These are phyloP conservation scores for Akanthomyces lecanii DNA, from an alignment of 2,329 filamentous ascomycete genomes.

Conservation along the genomic window DNA sequence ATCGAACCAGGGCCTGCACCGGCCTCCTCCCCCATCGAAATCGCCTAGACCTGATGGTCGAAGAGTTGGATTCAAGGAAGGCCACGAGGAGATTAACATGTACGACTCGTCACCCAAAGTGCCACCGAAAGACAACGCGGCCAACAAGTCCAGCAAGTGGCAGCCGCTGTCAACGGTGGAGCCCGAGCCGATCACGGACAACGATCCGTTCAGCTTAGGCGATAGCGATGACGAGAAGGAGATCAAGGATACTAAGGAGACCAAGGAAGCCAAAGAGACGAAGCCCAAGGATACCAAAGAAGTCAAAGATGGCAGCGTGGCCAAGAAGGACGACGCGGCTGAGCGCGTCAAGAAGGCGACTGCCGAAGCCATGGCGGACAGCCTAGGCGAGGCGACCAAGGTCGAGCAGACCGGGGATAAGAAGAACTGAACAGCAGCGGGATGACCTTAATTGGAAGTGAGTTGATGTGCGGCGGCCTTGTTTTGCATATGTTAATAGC, in stretches of 20 bases:
- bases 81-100: conserved; percentile 73
- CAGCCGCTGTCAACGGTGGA: conserved; percentile 82
- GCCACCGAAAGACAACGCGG: conserved; percentile 47
- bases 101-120: conserved; percentile 62
- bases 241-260: conserved; percentile 32
- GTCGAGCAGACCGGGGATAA: conserved; percentile 29
- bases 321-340: conserved; percentile 48
- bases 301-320: conserved; percentile 53
- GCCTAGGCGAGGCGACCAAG: conserved; percentile 41
- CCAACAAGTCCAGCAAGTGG: conserved; percentile 86
- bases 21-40: conserved; percentile 53
- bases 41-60: conserved; percentile 49
- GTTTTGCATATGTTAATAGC: conserved; percentile 16
- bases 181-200: conserved; percentile 78
- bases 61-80: conserved; percentile 55
- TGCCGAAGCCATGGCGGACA: conserved; percentile 56
- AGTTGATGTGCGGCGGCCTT: neutral
- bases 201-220: conserved; percentile 93
- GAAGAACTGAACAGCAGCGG: conserved; percentile 26
- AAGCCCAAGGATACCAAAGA: conserved; percentile 48
- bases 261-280: conserved; percentile 33
- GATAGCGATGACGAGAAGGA: conserved; percentile 92
- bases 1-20: conserved; percentile 78
- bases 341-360: conserved; percentile 64
- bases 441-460: neutral